Base-by-base conservation (phyloP, 768 basidiomycete species). In the Russula sp. region DNA sequence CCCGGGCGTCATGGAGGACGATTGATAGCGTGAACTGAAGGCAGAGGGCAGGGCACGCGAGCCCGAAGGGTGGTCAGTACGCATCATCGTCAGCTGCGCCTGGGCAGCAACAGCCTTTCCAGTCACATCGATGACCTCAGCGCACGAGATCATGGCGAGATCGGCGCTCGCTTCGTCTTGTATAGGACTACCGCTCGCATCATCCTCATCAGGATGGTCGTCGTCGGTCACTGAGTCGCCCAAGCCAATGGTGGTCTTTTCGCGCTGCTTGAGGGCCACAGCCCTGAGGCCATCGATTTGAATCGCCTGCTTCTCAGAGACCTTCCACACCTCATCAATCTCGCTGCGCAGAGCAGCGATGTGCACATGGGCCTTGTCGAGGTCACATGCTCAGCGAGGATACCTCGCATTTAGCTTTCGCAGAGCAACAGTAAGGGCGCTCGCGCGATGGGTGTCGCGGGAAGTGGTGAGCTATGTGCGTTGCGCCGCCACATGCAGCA, bases 371-470 rank as follows among this genome's bases (percentile, higher is more conserved):
- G 81, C 77, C 8, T 76, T 73, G 35, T 75, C 71, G 32, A 89
- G 77, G 32, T 91, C 88, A 1, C 77, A 70, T 0, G 80, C 84
- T 39, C 89, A 82, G 45, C 83, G 82, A 4, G 84, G 82, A 63
- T 88, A 89, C 55, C 87, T 86, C 51, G 80, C 80, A 70, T 92
- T 91, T 32, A 92, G 77, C 80, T 93, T 93, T 10, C 89, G 81
- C n/a, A n/a, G n/a, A n/a, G n/a, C n/a, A n/a, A n/a, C n/a, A n/a
- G n/a, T n/a, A n/a, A n/a, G n/a, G n/a, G n/a, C n/a, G n/a, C n/a
- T n/a, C n/a, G 71, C 1, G 87, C 89, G n/a, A n/a, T n/a, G 91
- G 42, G 79, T 74, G 61, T 90, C 85, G 9, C 84, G 77, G 45
- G 89, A 66, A 44, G 77, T 76, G 14, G 78, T 73, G 3, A 92